phyloP scores from a whole-genome alignment of 2,329 filamentous ascomycete genomes.

The Venturia nashicola region DNA sequence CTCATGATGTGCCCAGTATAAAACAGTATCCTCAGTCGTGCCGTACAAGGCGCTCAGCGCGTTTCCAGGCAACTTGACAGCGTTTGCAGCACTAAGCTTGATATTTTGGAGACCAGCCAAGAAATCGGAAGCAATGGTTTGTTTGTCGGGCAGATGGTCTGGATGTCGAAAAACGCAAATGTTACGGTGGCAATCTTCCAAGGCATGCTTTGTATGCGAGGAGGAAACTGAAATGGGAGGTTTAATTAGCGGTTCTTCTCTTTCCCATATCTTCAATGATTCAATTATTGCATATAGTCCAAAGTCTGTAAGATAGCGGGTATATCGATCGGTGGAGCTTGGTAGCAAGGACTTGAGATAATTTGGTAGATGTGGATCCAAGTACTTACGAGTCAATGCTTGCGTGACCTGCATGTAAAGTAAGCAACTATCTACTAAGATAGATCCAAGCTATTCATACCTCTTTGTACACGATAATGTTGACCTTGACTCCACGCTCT shows the following conservation, averaged over 20 bases:
- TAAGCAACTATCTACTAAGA: not conserved
- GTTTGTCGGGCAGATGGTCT: constrained; percentile 67
- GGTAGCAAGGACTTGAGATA: constrained; percentile 33
- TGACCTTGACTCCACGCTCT: constrained; percentile 69
- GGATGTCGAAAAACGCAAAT: constrained; percentile 85
- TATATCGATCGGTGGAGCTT: constrained; percentile 27
- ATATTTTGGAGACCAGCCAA: constrained; percentile 43
- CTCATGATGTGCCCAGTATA: constrained; percentile 92
- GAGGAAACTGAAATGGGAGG: constrained; percentile 43
- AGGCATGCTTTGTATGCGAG: constrained; percentile 64
- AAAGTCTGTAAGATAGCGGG: constrained; percentile 26
- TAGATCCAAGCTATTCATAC: constrained; percentile 12
- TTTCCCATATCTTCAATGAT: constrained; percentile 32
- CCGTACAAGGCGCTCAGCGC: constrained; percentile 71
- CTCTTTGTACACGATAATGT: constrained; percentile 89
- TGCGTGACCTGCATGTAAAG: constrained; percentile 46
- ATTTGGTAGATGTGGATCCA: constrained; percentile 28
- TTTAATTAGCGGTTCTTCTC: constrained; percentile 31
- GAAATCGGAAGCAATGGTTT: constrained; percentile 48
- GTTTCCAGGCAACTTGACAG: constrained; percentile 57
- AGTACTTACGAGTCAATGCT: constrained; percentile 60
- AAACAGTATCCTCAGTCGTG: constrained; percentile 63
- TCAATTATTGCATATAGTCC: constrained; percentile 32
- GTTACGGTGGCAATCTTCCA: constrained; percentile 69
- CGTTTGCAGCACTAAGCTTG: constrained; percentile 40